phyloP scores from a whole-genome alignment of 139 green algal species.

The Desmodesmus armatus region DNA sequence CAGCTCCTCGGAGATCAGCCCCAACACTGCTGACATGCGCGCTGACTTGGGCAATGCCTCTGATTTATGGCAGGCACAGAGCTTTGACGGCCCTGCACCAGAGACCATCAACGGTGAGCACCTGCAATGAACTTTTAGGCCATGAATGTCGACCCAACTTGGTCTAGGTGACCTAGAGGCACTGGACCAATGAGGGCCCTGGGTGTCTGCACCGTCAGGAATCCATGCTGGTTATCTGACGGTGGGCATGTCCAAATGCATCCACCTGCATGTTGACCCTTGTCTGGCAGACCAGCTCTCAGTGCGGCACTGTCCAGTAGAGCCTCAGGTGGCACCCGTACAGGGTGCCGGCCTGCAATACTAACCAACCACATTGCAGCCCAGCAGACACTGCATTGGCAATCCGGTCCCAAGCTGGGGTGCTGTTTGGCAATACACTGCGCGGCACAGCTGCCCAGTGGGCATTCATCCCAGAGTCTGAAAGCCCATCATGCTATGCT shows the following conservation, averaged over 20 bases:
- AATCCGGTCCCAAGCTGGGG: too few species aligned
- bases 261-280: not conserved
- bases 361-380: too few species aligned
- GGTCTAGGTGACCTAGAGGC: not conserved
- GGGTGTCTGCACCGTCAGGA: not conserved
- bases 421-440: too few species aligned
- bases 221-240: not conserved
- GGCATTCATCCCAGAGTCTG: too few species aligned
- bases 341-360: too few species aligned
- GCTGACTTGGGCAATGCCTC: slow-evolving; percentile 37
- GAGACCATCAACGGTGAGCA: slow-evolving; percentile 43
- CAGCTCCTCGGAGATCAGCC: not conserved
- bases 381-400: too few species aligned
- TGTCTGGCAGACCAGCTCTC: not conserved
- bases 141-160: not conserved
- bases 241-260: not conserved
- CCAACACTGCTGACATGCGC: slow-evolving; percentile 17
- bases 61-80: slow-evolving; percentile 19
- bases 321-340: too few species aligned
- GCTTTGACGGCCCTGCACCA: slow-evolving; percentile 36
- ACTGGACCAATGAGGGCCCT: too few species aligned
- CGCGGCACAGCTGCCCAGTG: too few species aligned
- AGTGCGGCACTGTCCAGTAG: too few species aligned
- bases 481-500: too few species aligned
- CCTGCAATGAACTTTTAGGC: not conserved